Conservation (phyloP, 176 grass and related monocot species). For the Panicum miliaceum region DNA sequence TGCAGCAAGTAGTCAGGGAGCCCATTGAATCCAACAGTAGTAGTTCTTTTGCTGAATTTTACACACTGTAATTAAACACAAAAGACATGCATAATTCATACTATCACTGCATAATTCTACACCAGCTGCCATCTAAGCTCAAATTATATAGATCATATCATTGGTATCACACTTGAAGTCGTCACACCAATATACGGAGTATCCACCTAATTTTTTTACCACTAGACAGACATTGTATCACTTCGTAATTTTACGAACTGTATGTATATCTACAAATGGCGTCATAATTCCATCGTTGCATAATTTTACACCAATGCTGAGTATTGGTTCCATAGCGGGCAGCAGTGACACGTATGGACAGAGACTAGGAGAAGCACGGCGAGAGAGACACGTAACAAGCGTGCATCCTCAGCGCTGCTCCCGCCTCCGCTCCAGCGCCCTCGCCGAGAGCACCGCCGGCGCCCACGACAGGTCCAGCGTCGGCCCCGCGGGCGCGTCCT, state of each 20-base stretch:
- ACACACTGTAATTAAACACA: too few species aligned
- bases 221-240: too few species aligned
- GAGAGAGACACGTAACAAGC: not conserved
- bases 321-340: not conserved
- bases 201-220: too few species aligned
- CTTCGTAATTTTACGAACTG: not conserved
- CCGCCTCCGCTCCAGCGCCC: constrained; percentile 24
- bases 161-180: too few species aligned
- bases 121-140: too few species aligned
- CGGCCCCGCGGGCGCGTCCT: not conserved
- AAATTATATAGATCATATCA: too few species aligned
- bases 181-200: too few species aligned
- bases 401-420: not conserved
- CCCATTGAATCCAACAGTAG: not conserved
- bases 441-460: constrained; percentile 42
- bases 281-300: too few species aligned
- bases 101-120: too few species aligned
- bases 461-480: constrained; percentile 49
- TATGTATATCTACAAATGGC: not conserved
- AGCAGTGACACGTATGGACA: not conserved
- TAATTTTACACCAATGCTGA: not conserved
- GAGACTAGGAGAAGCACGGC: not conserved
- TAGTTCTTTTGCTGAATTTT: too few species aligned
- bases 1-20: too few species aligned
- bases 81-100: not conserved